Conservation (phyloP, 208 protist genomes). For the Spongospora subterranea region DNA sequence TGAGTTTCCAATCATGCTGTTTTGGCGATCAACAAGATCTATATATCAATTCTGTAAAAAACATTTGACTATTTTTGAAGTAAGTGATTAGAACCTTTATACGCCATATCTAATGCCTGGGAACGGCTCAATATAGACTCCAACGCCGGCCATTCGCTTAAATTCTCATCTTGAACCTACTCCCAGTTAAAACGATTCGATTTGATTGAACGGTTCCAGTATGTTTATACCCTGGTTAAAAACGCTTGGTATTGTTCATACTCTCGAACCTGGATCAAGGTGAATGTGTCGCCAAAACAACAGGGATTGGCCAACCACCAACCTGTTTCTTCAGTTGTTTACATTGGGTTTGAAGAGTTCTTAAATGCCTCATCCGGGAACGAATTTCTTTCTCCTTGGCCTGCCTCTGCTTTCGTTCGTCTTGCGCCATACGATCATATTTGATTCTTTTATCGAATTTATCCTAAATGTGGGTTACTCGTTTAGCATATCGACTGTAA, state of each 20-base stretch:
- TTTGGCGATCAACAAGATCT: constrained; percentile 22
- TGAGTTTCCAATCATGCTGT: neutral
- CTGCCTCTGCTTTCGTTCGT: constrained; percentile 3
- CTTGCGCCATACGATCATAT: constrained; percentile 49
- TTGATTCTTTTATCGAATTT: constrained; percentile 50
- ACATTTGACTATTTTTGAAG: no score
- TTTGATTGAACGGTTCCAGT: no score
- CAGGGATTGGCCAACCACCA: neutral
- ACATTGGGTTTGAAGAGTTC: neutral
- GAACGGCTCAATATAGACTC: constrained; percentile 27
- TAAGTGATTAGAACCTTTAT: neutral
- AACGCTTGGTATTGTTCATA: constrained; percentile 54
- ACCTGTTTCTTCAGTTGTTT: constrained; percentile 40
- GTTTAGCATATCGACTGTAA: neutral
- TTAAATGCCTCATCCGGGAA: neutral
- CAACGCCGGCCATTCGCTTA: constrained; percentile 35
- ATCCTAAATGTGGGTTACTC: neutral
- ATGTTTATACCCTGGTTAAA: neutral
- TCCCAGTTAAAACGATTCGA: neutral
- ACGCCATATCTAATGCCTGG: constrained; percentile 42
- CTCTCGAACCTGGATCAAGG: constrained; percentile 27
- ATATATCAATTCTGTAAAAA: neutral
- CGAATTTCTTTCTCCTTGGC: neutral
- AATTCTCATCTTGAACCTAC: constrained; percentile 48
- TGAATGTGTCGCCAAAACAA: neutral